Base-by-base conservation (phyloP, 108 stramenopile species). In the Nitzschia inconspicua region DNA sequence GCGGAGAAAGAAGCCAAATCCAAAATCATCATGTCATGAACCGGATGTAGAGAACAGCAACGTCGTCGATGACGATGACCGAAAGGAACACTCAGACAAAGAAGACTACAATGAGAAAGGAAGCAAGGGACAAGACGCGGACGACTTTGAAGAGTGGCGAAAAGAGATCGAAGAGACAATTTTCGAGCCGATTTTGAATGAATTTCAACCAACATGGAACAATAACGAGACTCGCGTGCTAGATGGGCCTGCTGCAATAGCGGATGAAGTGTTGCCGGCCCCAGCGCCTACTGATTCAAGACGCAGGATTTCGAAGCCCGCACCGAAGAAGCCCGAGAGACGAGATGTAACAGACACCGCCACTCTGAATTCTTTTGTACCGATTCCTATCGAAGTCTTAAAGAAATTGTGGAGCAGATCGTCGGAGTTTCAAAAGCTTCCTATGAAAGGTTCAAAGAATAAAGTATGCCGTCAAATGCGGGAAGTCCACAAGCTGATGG, bases 381-480 rank as follows among this genome's bases (percentile, higher is more conserved):
- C 19, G 18, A 61, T 72, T 11, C 70, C 70, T 11, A 35, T 30
- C 4, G 16, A 30, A 7, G 70, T 50, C 42, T 23, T 72, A 13
- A 52, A 35, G 30, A 50, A 20, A 20, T 25, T 64, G 10, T 72
- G 62, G 62, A n/a, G n/a, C n/a, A n/a, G n/a, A n/a, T n/a, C n/a
- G n/a, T n/a, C n/a, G n/a, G n/a, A n/a, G n/a, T n/a, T n/a, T n/a
- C n/a, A n/a, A n/a, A n/a, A n/a, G n/a, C n/a, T n/a, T n/a, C n/a
- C n/a, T 30, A 49, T 43, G 27, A 19, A 18, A 41, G 27, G 0
- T 11, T 6, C 10, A 31, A 23, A 24, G 30, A 44, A 18, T 22
- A 52, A 28, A n/a, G 13, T 39, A 44, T 47, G 16, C 10, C 65
- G 51, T 58, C 16, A 44, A 25, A 92, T 92, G 87, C 57, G 73